phyloP scores from a whole-genome alignment of 805 yeast species.

The Spathaspora hagerdaliae region DNA sequence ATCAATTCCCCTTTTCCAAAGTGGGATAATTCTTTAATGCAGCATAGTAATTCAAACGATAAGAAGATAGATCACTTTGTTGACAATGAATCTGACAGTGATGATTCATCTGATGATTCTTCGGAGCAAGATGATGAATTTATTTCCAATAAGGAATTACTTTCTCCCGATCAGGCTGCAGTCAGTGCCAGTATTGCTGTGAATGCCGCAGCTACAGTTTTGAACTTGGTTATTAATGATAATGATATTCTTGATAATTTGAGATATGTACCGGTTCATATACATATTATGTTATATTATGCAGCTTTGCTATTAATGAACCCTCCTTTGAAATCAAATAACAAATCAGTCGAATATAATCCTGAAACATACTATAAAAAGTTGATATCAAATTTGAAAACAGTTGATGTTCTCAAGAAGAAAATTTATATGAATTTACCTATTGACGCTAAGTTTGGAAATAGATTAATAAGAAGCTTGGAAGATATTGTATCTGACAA shows the following conservation, averaged over 20 bases:
- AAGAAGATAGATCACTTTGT: neutral
- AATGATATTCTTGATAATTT: constrained; percentile 53
- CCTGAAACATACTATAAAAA: constrained; percentile 21
- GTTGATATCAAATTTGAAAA: constrained; percentile 33
- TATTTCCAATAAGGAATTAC: constrained; percentile 26
- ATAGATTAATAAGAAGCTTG: constrained; percentile 32
- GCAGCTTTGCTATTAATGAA: constrained; percentile 56
- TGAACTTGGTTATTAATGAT: constrained; percentile 57
- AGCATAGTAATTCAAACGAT: neutral
- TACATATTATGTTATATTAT: constrained; percentile 66
- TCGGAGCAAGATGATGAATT: constrained; percentile 28
- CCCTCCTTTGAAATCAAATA: constrained; percentile 35
- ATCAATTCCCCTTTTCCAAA: constrained; percentile 26
- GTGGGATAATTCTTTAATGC: constrained; percentile 17
- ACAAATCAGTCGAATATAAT: constrained; percentile 19
- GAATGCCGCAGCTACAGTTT: constrained; percentile 59
- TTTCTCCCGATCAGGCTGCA: constrained; percentile 29
- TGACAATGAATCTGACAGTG: constrained; percentile 6
- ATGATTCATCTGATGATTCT: constrained; percentile 11
- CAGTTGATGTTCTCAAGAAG: constrained; percentile 41
- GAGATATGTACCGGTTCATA: constrained; percentile 67
- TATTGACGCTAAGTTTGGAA: constrained; percentile 50
- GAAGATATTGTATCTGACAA: constrained; percentile 31
- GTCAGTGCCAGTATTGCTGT: constrained; percentile 49
- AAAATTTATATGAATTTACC: constrained; percentile 45